Percentiles rank a stretch among this genome's conserved stretches.
These are phyloP conservation scores for Seiridium unicorne DNA, from an alignment of 2,329 filamentous ascomycete species.

Conservation along the genomic window DNA sequence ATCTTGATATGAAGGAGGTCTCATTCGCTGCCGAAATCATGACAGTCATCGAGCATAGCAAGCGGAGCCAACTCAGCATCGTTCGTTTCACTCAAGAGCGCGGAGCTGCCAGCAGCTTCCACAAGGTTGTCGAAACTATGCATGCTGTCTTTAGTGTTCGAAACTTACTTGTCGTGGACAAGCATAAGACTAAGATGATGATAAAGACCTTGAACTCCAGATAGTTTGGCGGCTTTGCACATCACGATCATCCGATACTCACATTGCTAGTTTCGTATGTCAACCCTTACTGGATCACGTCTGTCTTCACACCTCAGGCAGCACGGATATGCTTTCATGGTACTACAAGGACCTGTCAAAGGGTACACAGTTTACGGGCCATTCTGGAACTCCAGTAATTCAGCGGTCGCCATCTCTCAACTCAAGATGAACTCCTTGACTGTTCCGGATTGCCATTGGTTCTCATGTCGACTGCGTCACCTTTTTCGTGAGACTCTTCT, in stretches of 20 bases:
- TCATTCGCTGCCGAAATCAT: conserved; percentile 85
- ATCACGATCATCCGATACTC: background rate
- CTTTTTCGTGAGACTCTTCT: too few species aligned
- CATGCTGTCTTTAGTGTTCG: conserved; percentile 65
- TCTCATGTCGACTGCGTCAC: too few species aligned
- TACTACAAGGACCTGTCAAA: too few species aligned
- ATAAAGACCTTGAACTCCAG: conserved; percentile 61
- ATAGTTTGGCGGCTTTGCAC: conserved; percentile 13
- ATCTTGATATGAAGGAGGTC: conserved; percentile 82
- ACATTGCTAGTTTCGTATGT: background rate
- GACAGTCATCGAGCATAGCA: conserved; percentile 83
- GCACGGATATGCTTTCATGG: too few species aligned
- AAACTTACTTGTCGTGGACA: conserved; percentile 67
- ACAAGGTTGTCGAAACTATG: conserved; percentile 77
- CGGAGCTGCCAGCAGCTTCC: conserved; percentile 88
- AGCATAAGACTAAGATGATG: conserved; percentile 69
- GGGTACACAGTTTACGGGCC: too few species aligned
- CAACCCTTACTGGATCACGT: background rate
- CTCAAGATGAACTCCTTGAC: too few species aligned
- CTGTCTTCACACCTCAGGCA: too few species aligned
- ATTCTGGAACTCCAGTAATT: too few species aligned
- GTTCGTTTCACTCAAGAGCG: conserved; percentile 85
- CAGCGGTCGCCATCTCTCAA: too few species aligned
- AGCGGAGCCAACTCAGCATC: conserved; percentile 72
- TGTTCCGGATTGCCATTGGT: too few species aligned